Evolutionary conservation across 192 early-diverging fungal genomes (phyloP), one percentile per base, ranked within the genome.

Genomic region (Jimgerdemannia lactiflua): DNA sequence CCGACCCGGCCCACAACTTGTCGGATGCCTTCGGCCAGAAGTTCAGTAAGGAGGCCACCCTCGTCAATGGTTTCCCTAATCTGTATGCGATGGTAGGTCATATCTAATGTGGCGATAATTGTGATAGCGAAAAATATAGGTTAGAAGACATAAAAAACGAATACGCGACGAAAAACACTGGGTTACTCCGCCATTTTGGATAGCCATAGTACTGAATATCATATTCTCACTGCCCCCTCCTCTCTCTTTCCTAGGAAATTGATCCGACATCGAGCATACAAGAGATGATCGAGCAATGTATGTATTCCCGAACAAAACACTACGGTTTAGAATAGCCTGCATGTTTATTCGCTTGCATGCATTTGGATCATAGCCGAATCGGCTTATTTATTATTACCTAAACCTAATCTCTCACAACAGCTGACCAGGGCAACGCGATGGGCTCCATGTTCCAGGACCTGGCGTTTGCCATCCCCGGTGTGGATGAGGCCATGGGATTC

Each of bases 401-500:
- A 79, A 67, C 72, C 9, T 42, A 66, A 88, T 20, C 7, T 3
- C 39, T 11, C 18, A 39, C 9, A 14, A 72, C 83, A 90, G 89
- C 87, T 40, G 88, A 90, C 68, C 92, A 95, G 67, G 89, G 89
- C 72, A 88, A 90, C 49, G 89, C 89, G 42, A 93, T 94, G 90
- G 94, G 92, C 72, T 87, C 91, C 42, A 93, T 95, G 83, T 92
- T 99, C 88, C 94, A 97, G 86, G 98, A 99, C 84, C 90, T 99
- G 76, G 97, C 97, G 8, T 99, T 98, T 84, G 96, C 96, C 42
- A 99, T 99, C 83, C 98, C 98, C 42, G 98, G 98, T 82, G 97
- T 99, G 14, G 98, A 99, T 83, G 98, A 99, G 84, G 98, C 98
- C 29, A 99, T 99, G 97, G 95, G 96, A 65, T 99, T 99, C 86